A percentile compares a stretch with the other conserved stretches of the same genome.
Conservation (phyloP, 2,329 filamentous ascomycete species). For the Stylonectria norvegica region DNA sequence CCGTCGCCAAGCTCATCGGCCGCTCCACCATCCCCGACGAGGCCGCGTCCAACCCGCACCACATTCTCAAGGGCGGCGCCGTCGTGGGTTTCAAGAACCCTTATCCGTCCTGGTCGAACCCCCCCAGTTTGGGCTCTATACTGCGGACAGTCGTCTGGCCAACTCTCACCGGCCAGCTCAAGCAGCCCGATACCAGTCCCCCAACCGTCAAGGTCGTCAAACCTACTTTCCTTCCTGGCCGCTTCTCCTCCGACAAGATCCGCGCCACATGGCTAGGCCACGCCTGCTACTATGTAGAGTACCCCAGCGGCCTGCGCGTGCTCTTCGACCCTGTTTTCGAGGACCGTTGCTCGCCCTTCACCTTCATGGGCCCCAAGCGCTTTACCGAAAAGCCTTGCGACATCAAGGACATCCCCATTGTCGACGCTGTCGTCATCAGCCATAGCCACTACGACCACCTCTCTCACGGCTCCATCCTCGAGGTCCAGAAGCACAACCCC, state of each 20-base stretch:
- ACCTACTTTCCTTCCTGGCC: conserved; percentile 62
- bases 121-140: conserved; percentile 20
- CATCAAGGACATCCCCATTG: conserved; percentile 70
- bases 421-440: conserved; percentile 77
- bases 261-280: conserved; percentile 94
- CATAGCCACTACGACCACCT: conserved; percentile 95
- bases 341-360: conserved; percentile 76
- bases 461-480: conserved; percentile 69
- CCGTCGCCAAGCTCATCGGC: conserved; percentile 35
- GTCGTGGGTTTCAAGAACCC: conserved; percentile 48
- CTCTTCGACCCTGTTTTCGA: conserved; percentile 94
- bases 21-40: conserved; percentile 38
- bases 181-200: conserved; percentile 57
- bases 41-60: conserved; percentile 45
- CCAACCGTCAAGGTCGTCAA: conserved; percentile 64
- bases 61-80: conserved; percentile 41
- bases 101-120: conserved; percentile 43
- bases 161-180: conserved; percentile 38
- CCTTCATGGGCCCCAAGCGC: conserved; percentile 67
- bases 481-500: conserved; percentile 68
- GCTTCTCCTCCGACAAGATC: conserved; percentile 55
- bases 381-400: conserved; percentile 75
- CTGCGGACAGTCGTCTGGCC: conserved; percentile 37
- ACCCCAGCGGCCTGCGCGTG: conserved; percentile 78
- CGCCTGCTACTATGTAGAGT: conserved; percentile 91